phyloP scores from a whole-genome alignment of 345 rosid species.

The Hibiscus mutabilis region DNA sequence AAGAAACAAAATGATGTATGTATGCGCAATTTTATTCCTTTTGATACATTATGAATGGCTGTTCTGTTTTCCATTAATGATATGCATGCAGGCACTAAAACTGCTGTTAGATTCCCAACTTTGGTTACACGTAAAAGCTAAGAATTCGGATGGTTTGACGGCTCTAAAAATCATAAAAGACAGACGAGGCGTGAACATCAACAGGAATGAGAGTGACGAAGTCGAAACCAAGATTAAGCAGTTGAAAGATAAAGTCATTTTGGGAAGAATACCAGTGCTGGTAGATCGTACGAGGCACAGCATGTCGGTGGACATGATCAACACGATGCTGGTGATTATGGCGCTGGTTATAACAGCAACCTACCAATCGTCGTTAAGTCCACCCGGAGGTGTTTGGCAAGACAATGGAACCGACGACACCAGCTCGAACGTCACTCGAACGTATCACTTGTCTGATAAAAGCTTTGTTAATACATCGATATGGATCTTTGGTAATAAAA shows the following conservation, averaged over 20 bases:
- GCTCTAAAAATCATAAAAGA: no score
- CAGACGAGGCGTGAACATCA: no score
- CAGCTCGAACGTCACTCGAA: neutral
- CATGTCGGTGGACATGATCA: neutral
- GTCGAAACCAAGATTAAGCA: neutral
- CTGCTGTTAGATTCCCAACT: no score
- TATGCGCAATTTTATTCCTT: neutral
- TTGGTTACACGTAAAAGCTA: no score
- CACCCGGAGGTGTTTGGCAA: neutral
- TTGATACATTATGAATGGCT: no score
- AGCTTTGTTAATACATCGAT: no score
- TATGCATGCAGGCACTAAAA: no score
- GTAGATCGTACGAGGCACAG: neutral
- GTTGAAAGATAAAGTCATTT: neutral
- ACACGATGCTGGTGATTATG: neutral
- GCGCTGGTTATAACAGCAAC: neutral
- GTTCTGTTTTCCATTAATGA: no score
- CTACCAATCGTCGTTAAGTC: neutral
- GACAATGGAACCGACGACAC: no score
- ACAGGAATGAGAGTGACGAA: no score
- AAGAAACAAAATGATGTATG: neutral
- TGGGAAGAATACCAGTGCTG: rapidly evolving
- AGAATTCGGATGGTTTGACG: no score
- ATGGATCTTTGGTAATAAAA: neutral
- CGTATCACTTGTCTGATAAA: neutral